These are phyloP conservation scores for Discostella stelligera DNA, from an alignment of 352 stramenopile species.

Conservation along the genomic window DNA sequence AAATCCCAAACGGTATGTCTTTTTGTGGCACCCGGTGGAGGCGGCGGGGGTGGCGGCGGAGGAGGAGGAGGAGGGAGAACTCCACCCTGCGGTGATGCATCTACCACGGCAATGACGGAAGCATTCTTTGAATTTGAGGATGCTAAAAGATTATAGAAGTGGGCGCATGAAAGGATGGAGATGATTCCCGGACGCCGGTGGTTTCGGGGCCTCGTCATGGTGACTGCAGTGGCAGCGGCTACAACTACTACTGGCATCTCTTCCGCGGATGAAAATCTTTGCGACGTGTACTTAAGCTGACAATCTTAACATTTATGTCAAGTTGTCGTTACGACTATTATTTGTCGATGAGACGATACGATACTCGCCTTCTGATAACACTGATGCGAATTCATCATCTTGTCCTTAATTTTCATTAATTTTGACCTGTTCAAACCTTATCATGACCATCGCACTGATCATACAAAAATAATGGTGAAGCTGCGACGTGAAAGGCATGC, in stretches of 20 bases:
- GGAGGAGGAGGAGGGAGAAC: background rate
- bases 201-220: background rate
- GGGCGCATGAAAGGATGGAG: slow-evolving; percentile 5
- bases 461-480: background rate
- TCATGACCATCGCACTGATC: too few species aligned
- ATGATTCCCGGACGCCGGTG: slow-evolving; percentile 1
- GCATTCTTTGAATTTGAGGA: background rate
- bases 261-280: too few species aligned
- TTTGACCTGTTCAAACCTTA: too few species aligned
- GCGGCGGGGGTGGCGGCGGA: background rate
- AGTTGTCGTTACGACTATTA: too few species aligned
- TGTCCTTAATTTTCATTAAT: too few species aligned
- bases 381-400: too few species aligned
- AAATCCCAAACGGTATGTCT: background rate
- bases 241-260: too few species aligned
- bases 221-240: too few species aligned
- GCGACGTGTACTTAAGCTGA: too few species aligned
- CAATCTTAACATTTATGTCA: too few species aligned
- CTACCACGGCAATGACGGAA: slow-evolving; percentile 1
- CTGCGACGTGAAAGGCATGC: background rate
- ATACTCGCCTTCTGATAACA: too few species aligned
- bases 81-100: slow-evolving; percentile 1
- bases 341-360: too few species aligned
- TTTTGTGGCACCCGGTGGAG: background rate
- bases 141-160: background rate